Percentiles rank a stretch among this genome's conserved stretches.
phyloP scores from a whole-genome alignment of 2,329 filamentous ascomycete species.

The Teratosphaeria nubilosa region DNA sequence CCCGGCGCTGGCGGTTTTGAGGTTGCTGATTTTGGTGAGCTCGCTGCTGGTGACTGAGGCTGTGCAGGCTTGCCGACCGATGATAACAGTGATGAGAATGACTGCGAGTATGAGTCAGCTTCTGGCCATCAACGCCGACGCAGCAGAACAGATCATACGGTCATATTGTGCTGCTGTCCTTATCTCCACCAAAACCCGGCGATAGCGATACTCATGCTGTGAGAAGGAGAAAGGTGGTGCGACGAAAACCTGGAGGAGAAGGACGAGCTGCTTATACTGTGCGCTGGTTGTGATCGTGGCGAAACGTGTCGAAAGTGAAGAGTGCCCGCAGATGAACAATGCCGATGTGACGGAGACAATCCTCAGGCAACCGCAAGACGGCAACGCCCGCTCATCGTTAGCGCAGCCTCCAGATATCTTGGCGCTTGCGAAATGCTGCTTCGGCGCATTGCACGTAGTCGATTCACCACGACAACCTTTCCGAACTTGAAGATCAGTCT shows the following conservation, averaged over 20 bases:
- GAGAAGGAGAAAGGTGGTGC: neutral
- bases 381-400: neutral
- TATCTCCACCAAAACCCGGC: neutral
- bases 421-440: constrained; percentile 4
- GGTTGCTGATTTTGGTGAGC: constrained; percentile 1
- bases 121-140: neutral
- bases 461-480: neutral
- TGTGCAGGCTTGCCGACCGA: constrained; percentile 16
- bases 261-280: constrained; percentile 1
- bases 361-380: neutral
- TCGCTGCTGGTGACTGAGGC: constrained; percentile 11
- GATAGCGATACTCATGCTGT: neutral
- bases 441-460: neutral
- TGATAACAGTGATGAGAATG: constrained; percentile 21
- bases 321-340: neutral
- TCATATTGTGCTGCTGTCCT: neutral
- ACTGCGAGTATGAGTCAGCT: constrained; percentile 16
- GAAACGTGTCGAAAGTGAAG: neutral
- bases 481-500: constrained; percentile 98
- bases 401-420: neutral
- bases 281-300: neutral
- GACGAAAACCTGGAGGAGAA: neutral
- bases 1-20: constrained; percentile 7
- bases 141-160: neutral
- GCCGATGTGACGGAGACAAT: neutral